Evolutionary conservation across 1,139 yeast genomes (phyloP).

Genomic region (Zygotorulaspora mrakii): DNA sequence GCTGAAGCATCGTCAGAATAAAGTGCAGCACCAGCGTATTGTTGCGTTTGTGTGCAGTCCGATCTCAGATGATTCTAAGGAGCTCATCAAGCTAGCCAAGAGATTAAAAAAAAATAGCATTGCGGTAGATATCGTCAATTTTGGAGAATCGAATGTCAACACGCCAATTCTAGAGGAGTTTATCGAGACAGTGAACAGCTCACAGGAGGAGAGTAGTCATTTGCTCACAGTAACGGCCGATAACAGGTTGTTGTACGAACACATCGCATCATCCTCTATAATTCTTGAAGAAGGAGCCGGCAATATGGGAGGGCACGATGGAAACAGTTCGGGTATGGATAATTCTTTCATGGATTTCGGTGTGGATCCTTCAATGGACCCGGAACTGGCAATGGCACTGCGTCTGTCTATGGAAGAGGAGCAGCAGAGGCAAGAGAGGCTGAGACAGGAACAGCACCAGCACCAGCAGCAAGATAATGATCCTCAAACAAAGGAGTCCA

Average conservation of each 20-base stretch:
- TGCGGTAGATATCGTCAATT: conserved; percentile 84
- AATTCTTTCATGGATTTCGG: conserved; percentile 56
- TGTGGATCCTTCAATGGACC: conserved; percentile 90
- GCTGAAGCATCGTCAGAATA: conserved; percentile 91
- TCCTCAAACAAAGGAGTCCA: conserved; percentile 11
- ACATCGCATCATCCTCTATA: conserved; percentile 33
- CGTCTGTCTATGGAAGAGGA: conserved; percentile 44
- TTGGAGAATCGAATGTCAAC: conserved; percentile 83
- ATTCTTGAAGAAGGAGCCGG: conserved; percentile 38
- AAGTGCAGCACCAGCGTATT: conserved; percentile 86
- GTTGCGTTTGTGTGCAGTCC: conserved; percentile 91
- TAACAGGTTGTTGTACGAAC: conserved; percentile 60
- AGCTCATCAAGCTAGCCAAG: conserved; percentile 77
- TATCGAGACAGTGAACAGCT: conserved; percentile 63
- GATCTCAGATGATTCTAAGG: conserved; percentile 61
- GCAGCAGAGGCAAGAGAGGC: conserved; percentile 41
- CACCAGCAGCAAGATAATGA: conserved; percentile 8
- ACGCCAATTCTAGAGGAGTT: conserved; percentile 78
- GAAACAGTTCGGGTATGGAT: conserved; percentile 46
- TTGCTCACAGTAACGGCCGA: conserved; percentile 88
- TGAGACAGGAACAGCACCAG: conserved; percentile 32
- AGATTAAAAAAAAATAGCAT: conserved; percentile 90
- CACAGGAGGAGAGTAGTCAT: conserved; percentile 72
- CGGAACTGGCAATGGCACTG: conserved; percentile 92
- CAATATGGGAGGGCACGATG: conserved; percentile 40